These are phyloP conservation scores for Penicillium concentricum DNA, from an alignment of 2,329 filamentous ascomycete species.

Conservation along the genomic window DNA sequence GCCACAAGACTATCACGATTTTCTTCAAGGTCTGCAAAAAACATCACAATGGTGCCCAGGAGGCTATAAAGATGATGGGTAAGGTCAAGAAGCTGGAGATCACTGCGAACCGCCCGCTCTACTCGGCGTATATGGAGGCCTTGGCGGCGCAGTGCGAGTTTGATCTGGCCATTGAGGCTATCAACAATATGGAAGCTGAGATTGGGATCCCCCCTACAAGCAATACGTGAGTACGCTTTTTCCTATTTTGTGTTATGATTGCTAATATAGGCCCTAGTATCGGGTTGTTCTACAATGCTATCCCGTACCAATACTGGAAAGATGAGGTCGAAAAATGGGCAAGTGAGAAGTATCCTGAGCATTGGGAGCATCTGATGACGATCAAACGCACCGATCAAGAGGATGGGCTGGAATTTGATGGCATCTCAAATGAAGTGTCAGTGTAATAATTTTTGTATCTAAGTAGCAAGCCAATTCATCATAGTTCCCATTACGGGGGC, in stretches of 20 bases:
- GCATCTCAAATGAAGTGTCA: conserved; percentile 26
- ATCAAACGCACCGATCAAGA: conserved; percentile 34
- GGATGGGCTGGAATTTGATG: conserved; percentile 34
- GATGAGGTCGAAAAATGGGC: conserved; percentile 73
- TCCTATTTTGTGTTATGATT: not conserved
- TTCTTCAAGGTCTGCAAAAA: conserved; percentile 77
- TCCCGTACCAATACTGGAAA: conserved; percentile 65
- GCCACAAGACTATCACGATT: conserved; percentile 74
- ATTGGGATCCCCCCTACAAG: conserved; percentile 67
- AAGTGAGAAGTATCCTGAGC: conserved; percentile 61
- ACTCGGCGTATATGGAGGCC: conserved; percentile 73
- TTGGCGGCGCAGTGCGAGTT: conserved; percentile 71
- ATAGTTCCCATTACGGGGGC: not conserved
- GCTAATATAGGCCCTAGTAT: conserved; percentile 52
- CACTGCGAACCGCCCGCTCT: conserved; percentile 70
- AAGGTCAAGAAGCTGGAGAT: conserved; percentile 71
- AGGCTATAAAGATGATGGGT: conserved; percentile 53
- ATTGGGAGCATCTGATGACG: conserved; percentile 66
- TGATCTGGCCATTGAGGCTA: conserved; percentile 64
- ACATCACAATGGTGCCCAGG: conserved; percentile 43
- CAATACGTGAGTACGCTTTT: conserved; percentile 61
- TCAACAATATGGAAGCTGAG: conserved; percentile 66
- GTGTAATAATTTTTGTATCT: conserved; percentile 16
- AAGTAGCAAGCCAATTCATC: not conserved
- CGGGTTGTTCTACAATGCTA: conserved; percentile 72